Evolutionary conservation across 2,329 filamentous ascomycete genomes (phyloP).

Genomic region (Daldinia sp.): DNA sequence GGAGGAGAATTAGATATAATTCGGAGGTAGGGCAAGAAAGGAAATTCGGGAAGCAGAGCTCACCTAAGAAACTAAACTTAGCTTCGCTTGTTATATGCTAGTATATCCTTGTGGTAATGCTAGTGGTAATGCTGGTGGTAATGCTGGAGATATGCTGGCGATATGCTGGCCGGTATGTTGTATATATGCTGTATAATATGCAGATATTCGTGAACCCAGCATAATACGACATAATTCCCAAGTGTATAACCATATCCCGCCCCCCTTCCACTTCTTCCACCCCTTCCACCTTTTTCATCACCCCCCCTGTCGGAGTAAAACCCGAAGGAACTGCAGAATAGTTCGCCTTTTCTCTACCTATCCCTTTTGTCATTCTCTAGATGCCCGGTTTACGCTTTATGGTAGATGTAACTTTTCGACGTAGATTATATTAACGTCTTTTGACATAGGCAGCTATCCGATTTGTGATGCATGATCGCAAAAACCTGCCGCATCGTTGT

Average conservation of each 20-base stretch:
- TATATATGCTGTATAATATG: neutral
- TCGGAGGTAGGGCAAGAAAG: conserved; percentile 31
- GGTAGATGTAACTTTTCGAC: conserved; percentile 29
- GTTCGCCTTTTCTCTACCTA: neutral
- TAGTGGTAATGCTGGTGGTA: too few species aligned
- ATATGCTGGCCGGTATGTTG: neutral
- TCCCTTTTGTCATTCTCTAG: neutral
- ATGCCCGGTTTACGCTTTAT: neutral
- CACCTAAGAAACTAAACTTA: conserved; percentile 31
- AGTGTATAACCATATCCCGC: neutral
- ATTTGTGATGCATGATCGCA: conserved; percentile 38
- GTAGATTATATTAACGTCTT: conserved; percentile 11
- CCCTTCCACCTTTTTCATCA: too few species aligned
- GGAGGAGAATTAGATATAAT: conserved; percentile 32
- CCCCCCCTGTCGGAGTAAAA: conserved; percentile 4
- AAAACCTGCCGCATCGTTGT: conserved; percentile 33
- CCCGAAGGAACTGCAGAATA: conserved; percentile 2
- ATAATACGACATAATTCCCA: neutral
- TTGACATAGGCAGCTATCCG: conserved; percentile 15
- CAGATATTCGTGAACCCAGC: neutral
- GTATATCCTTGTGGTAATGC: too few species aligned
- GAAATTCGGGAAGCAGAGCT: conserved; percentile 36
- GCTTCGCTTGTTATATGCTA: conserved; percentile 5
- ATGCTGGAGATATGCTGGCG: neutral
- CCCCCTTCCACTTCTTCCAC: neutral